phyloP scores from a whole-genome alignment of 768 basidiomycete genomes.

The Pholiota conissans region DNA sequence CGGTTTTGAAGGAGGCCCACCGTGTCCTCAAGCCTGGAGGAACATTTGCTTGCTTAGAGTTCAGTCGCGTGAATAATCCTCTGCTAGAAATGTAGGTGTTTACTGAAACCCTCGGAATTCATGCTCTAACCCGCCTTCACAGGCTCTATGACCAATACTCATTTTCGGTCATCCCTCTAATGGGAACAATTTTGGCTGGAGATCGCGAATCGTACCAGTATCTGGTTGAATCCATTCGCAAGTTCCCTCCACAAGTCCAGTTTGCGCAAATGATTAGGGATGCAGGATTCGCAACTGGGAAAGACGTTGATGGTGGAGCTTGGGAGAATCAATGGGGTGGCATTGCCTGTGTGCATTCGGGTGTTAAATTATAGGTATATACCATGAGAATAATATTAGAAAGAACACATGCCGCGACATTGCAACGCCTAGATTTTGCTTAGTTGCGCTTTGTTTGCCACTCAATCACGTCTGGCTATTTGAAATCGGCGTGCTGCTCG shows the following conservation, averaged over 20 bases:
- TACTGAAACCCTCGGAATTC: background rate
- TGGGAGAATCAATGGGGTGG: constrained; percentile 89
- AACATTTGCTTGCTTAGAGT: constrained; percentile 93
- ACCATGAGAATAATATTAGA: background rate
- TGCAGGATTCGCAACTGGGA: constrained; percentile 78
- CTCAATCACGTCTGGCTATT: constrained; percentile 18
- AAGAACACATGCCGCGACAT: background rate
- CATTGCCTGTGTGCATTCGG: constrained; percentile 82
- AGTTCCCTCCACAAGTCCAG: constrained; percentile 84
- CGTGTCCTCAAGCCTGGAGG: constrained; percentile 96
- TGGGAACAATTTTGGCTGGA: constrained; percentile 96
- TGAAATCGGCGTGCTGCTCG: constrained; percentile 1
- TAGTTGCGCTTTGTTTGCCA: constrained; percentile 28
- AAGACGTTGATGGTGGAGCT: constrained; percentile 75
- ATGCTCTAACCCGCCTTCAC: constrained; percentile 8
- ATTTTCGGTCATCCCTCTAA: constrained; percentile 90
- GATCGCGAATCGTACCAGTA: constrained; percentile 97
- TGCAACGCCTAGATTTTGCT: background rate
- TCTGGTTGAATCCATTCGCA: constrained; percentile 94
- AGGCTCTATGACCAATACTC: constrained; percentile 96
- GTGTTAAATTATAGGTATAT: constrained; percentile 64
- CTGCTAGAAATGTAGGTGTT: constrained; percentile 76
- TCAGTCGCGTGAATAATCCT: constrained; percentile 90
- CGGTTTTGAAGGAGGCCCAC: constrained; percentile 85
- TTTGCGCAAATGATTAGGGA: constrained; percentile 89